Percentiles rank a stretch among this genome's conserved stretches.
Evolutionary conservation across 2,329 filamentous ascomycete species (phyloP).

Genomic region (Aspergillus melleus): DNA sequence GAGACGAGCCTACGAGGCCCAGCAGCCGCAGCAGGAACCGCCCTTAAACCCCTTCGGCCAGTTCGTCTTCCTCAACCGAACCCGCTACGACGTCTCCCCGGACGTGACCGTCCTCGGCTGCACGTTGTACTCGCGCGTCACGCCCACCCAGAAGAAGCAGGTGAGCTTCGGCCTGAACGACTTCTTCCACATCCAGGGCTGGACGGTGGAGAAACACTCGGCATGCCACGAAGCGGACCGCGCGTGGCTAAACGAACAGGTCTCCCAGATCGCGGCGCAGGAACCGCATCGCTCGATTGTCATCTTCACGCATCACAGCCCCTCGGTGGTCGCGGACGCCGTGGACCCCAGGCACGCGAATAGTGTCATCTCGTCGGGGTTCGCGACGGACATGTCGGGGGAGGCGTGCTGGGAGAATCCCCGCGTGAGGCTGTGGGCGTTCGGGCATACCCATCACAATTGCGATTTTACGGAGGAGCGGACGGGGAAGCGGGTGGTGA

Average conservation of each 20-base stretch:
- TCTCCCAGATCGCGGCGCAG: conserved; percentile 26
- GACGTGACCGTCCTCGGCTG: conserved; percentile 47
- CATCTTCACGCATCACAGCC: conserved; percentile 43
- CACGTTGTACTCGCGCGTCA: conserved; percentile 53
- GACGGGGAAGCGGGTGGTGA: conserved; percentile 36
- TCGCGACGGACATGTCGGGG: conserved; percentile 43
- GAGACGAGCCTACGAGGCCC: conserved; percentile 4
- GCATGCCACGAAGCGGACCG: conserved; percentile 35
- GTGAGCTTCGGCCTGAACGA: conserved; percentile 52
- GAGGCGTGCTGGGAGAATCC: conserved; percentile 42
- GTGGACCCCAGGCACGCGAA: conserved; percentile 32
- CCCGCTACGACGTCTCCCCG: conserved; percentile 38
- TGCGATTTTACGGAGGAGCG: conserved; percentile 38
- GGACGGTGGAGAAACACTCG: conserved; percentile 34
- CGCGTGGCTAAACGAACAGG: conserved; percentile 41
- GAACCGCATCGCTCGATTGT: conserved; percentile 39
- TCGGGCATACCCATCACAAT: conserved; percentile 53
- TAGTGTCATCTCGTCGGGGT: conserved; percentile 38
- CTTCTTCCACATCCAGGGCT: conserved; percentile 50
- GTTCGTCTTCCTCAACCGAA: conserved; percentile 45
- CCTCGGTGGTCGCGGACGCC: conserved; percentile 25
- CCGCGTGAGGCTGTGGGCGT: conserved; percentile 47
- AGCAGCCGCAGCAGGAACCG: conserved; percentile 5
- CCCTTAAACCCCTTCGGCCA: conserved; percentile 19
- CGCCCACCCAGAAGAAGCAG: conserved; percentile 32